Evolutionary conservation across 768 basidiomycete species (phyloP).

Genomic region (Boletus reticulatus): DNA sequence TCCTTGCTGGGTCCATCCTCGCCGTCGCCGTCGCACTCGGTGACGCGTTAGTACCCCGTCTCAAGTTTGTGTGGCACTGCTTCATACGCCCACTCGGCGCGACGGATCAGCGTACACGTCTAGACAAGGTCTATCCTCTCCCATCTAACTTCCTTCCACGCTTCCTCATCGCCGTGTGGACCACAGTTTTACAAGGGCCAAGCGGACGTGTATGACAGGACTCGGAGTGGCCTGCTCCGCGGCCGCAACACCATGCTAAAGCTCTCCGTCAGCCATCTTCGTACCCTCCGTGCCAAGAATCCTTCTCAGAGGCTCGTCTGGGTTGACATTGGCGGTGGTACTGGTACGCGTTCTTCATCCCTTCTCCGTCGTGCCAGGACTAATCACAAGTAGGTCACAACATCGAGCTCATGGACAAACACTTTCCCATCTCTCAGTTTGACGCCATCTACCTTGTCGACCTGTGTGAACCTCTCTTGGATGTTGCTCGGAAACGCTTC

Average conservation of each 20-base stretch:
- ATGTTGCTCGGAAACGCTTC: slow-evolving; percentile 69
- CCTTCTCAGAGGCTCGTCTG: slow-evolving; percentile 57
- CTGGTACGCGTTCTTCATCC: slow-evolving; percentile 36
- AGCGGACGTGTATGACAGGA: slow-evolving; percentile 71
- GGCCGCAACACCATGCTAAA: slow-evolving; percentile 73
- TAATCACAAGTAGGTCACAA: slow-evolving; percentile 41
- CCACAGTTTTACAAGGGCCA: slow-evolving; percentile 63
- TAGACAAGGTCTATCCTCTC: slow-evolving; percentile 38
- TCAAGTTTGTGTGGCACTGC: slow-evolving; percentile 51
- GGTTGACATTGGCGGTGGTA: slow-evolving; percentile 80
- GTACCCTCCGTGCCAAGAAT: slow-evolving; percentile 39
- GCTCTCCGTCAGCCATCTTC: slow-evolving; percentile 62
- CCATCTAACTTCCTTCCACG: not conserved
- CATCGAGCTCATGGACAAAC: slow-evolving; percentile 69
- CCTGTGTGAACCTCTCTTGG: slow-evolving; percentile 67
- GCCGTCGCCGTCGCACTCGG: slow-evolving; percentile 20
- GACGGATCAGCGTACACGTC: slow-evolving; percentile 41
- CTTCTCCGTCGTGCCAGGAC: not conserved
- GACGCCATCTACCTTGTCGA: slow-evolving; percentile 72
- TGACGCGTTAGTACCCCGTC: slow-evolving; percentile 34
- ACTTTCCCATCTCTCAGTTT: slow-evolving; percentile 55
- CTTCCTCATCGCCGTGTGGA: not conserved
- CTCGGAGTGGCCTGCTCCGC: slow-evolving; percentile 56
- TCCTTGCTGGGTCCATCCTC: slow-evolving; percentile 24
- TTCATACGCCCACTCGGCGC: slow-evolving; percentile 43